Conservation (phyloP, 106 monocot genomes). For the Posidonia australis region DNA sequence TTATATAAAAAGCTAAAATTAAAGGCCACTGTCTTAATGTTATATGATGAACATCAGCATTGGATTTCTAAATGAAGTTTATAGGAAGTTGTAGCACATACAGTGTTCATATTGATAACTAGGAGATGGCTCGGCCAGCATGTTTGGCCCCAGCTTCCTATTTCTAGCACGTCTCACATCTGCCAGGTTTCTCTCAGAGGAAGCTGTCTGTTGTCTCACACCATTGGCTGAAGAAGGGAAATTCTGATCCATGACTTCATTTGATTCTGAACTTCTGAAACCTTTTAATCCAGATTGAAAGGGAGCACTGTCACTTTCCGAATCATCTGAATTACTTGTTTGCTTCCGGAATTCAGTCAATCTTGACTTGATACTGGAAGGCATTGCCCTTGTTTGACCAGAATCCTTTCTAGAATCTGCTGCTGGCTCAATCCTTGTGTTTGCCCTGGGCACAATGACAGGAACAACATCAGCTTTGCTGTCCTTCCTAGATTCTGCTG, state of each 20-base stretch:
- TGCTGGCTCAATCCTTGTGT: constrained; percentile 32
- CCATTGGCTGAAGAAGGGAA: constrained; percentile 27
- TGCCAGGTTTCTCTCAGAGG: constrained; percentile 30
- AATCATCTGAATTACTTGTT: constrained; percentile 28
- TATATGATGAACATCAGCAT: not conserved
- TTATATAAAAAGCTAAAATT: not conserved
- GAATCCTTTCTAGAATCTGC: constrained; percentile 46
- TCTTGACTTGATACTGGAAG: constrained; percentile 32
- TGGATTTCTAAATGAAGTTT: not conserved
- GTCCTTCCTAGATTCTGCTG: constrained; percentile 32
- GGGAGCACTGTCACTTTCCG: constrained; percentile 19
- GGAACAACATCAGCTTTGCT: constrained; percentile 49
- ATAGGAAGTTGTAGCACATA: constrained; percentile 26
- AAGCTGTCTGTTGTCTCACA: constrained; percentile 20
- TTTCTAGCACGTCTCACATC: constrained; percentile 21
- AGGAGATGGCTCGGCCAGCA: constrained; percentile 31
- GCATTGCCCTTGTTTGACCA: constrained; percentile 24
- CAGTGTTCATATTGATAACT: constrained; percentile 46
- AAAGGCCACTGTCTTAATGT: not conserved
- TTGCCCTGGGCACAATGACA: constrained; percentile 63
- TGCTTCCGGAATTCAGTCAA: constrained; percentile 29
- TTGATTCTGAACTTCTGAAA: constrained; percentile 17
- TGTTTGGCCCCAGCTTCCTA: constrained; percentile 26
- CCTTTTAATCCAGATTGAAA: constrained; percentile 9
- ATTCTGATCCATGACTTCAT: constrained; percentile 30